Evolutionary conservation across 2,329 filamentous ascomycete genomes (phyloP).

Genomic region (Clonostachys solani): DNA sequence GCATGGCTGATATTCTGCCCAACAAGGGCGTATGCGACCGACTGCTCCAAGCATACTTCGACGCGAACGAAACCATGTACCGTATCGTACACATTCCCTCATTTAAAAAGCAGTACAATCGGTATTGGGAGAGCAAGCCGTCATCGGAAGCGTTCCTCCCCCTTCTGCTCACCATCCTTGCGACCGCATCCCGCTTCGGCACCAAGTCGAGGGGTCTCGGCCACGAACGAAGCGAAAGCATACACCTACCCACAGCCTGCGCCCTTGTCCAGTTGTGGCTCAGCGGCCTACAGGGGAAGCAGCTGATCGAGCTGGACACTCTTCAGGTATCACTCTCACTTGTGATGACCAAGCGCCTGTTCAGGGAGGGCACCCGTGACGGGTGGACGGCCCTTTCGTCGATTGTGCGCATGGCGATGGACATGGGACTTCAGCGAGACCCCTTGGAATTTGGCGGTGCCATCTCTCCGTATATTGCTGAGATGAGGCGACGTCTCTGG

Average conservation of each 20-base stretch:
- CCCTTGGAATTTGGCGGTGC: slow-evolving; percentile 46
- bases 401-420: slow-evolving; percentile 53
- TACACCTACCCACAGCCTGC: slow-evolving; percentile 53
- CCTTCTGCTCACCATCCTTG: slow-evolving; percentile 46
- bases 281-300: slow-evolving; percentile 45
- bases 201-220: slow-evolving; percentile 44
- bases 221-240: slow-evolving; percentile 46
- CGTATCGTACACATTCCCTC: slow-evolving; percentile 48
- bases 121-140: slow-evolving; percentile 44
- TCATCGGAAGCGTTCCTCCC: slow-evolving; percentile 47
- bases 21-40: slow-evolving; percentile 45
- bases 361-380: slow-evolving; percentile 44
- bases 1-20: slow-evolving; percentile 53
- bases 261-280: slow-evolving; percentile 50
- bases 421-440: slow-evolving; percentile 54
- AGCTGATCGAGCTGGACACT: slow-evolving; percentile 45
- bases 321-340: slow-evolving; percentile 51
- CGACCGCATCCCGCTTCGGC: slow-evolving; percentile 48
- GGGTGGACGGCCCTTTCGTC: slow-evolving; percentile 51
- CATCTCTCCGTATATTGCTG: slow-evolving; percentile 45
- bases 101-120: slow-evolving; percentile 44
- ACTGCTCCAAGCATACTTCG: slow-evolving; percentile 43
- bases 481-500: slow-evolving; percentile 51
- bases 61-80: slow-evolving; percentile 47
- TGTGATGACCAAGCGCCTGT: slow-evolving; percentile 47